Evolutionary conservation across 2,329 filamentous ascomycete genomes (phyloP), one percentile per base, ranked within the genome.

Genomic region (Aureobasidium namibiae): DNA sequence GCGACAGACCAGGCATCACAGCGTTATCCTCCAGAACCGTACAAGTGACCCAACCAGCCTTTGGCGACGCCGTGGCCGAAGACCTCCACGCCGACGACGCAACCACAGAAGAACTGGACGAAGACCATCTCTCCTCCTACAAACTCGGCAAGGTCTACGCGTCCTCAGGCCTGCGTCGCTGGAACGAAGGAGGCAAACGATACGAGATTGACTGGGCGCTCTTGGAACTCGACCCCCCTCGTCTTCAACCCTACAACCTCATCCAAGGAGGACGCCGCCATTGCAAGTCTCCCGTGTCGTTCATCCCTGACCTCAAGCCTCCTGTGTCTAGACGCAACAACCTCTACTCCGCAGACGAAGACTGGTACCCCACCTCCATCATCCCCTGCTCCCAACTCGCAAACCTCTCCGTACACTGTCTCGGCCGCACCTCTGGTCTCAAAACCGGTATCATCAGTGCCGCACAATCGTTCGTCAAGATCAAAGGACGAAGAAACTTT

Each of bases 191-290:
- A 14, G 88, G 69, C 80, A 78, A 54, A 76, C 95, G 24, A 6
- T 92, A 96, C 70, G 92, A 97, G 72, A 91, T 97, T 45, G 92
- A 97, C 72, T 97, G 92, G 92, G 91, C 92, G 0, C 77, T 97
- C 2, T 91, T 97, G 66, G 84, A 89, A 65, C 89, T 97, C 63
- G 78, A 87, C 11, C 78, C 86, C 4, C 81, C 86, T 11, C 84
- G 92, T 1, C 76, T 86, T 14, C 89, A 92, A 3, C 77, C 81
- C 0, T 81, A 83, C 61, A 96, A 96, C 66, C 73, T 82, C 11
- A 86, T 96, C 23, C 83, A 83, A 62, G 79, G 76, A 26, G 78
- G 74, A 41, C 69, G 67, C 33, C 72, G 73, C 50, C 77, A 70
- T 60, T 72, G 71, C 53, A 63, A 38, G 41, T 48, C 38, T 21